phyloP scores from a whole-genome alignment of 2,329 filamentous ascomycete species.

The Pyrenophora tritici-repentis region DNA sequence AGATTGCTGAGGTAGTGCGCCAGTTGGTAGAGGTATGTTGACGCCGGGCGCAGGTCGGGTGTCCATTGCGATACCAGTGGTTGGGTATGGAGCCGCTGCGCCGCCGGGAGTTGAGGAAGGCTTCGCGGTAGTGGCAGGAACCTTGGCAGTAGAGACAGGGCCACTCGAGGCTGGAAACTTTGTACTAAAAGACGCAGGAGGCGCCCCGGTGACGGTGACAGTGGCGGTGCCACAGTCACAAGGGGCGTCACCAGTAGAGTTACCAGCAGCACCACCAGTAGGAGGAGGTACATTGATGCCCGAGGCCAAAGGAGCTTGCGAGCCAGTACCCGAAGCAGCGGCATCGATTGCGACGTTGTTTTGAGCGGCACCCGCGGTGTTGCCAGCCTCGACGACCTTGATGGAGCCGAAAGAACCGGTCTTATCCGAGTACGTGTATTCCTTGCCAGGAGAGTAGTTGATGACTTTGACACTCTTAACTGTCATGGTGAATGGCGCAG shows the following conservation, averaged over 20 bases:
- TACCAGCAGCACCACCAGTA: constrained; percentile 13
- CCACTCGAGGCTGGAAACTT: constrained; percentile 17
- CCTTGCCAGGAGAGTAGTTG: constrained; percentile 58
- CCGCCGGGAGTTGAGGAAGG: not conserved
- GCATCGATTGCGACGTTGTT: constrained; percentile 31
- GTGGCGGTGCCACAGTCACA: constrained; percentile 36
- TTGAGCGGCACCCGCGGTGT: constrained; percentile 38
- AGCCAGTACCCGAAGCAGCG: constrained; percentile 34
- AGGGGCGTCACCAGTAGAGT: constrained; percentile 16
- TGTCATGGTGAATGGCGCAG: constrained; percentile 58
- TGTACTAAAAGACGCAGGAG: constrained; percentile 20
- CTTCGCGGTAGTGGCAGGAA: constrained; percentile 9
- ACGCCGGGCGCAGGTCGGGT: constrained; percentile 33
- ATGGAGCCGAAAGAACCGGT: constrained; percentile 57
- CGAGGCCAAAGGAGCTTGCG: constrained; percentile 26
- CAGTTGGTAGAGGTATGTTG: constrained; percentile 28
- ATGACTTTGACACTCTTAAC: constrained; percentile 57
- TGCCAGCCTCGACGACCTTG: constrained; percentile 47
- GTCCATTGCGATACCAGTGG: constrained; percentile 33
- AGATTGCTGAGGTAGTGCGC: constrained; percentile 19
- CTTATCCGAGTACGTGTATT: constrained; percentile 58
- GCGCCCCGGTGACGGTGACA: constrained; percentile 37
- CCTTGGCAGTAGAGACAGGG: constrained; percentile 13
- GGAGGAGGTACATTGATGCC: constrained; percentile 30
- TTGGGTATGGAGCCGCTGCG: constrained; percentile 27